Conservation (phyloP, 441 rosid species). For the Euphorbia corollata region DNA sequence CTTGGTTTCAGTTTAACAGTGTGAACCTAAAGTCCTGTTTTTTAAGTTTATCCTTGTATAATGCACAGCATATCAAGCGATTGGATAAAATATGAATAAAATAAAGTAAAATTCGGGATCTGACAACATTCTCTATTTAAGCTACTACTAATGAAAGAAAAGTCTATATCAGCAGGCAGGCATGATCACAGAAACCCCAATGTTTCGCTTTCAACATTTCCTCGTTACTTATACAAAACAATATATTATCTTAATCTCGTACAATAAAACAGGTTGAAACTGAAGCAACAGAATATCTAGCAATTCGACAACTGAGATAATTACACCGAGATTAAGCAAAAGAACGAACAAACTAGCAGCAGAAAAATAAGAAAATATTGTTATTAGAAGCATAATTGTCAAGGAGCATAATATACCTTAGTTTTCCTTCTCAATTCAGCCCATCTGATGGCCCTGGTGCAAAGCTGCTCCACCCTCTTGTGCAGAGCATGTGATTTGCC, state of each 20-base stretch:
- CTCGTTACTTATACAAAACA: neutral
- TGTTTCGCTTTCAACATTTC: neutral
- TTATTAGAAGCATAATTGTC: neutral
- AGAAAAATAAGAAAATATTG: neutral
- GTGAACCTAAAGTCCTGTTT: no score
- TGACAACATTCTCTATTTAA: no score
- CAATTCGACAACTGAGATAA: neutral
- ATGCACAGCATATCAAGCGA: no score
- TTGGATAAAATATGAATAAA: neutral
- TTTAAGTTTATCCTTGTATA: no score
- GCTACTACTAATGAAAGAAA: constrained; percentile 6
- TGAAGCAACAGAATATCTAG: neutral
- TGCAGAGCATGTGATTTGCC: constrained; percentile 99
- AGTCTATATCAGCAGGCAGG: neutral
- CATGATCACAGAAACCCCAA: neutral
- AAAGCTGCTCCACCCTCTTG: constrained; percentile 98
- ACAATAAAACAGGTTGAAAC: constrained; percentile 2
- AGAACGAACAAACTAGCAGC: neutral
- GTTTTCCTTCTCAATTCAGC: constrained; percentile 85
- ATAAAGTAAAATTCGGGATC: no score
- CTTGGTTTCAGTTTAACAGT: neutral
- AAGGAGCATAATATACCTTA: constrained; percentile 46
- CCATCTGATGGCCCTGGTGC: constrained; percentile 94
- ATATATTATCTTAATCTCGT: neutral
- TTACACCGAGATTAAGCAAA: neutral